Evolutionary conservation across 306 rosid species (phyloP), one percentile per base, ranked within the genome.

Genomic region (Vigna mungo): DNA sequence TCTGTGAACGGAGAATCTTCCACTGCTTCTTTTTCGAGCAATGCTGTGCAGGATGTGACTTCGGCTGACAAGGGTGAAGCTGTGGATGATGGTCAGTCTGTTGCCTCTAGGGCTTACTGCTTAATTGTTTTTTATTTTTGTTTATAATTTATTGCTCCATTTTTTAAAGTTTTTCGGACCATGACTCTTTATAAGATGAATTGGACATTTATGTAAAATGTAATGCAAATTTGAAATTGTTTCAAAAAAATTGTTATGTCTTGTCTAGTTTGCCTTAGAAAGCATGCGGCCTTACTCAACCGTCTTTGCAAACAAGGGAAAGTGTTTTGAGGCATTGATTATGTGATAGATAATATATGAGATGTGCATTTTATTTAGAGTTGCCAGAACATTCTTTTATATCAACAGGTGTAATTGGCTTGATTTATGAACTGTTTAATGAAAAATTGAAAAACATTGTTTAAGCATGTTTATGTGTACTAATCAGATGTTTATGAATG

Each of bases 1-100:
- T 80, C 81, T 83, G 27, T 71, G 55, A 88, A 84, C 71, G 92
- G 90, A 53, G 94, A 92, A 79, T 89, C 97, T 43, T 86, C 96
- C 16, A 61, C 85, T 60, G 87, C 89, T 77, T 88, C 93, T 67
- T 83, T 68, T 80, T 74, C 91, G 17, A 88, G 86, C 78, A 81
- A 84, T 56, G 87, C 54, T 58, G 93, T 67, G 77, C 84, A 80
- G 81, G 91, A 84, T 72, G 87, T 47, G 52, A 78, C 80, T 79
- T 64, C 88, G 36, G 74, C 52, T 76, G 48, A 83, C 67, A 80
- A 70, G 70, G 96, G 82, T 54, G 86, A 83, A 76, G 89, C 78
- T 36, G 63, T 71, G 17, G 93, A 85, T 77, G 88, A 92, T 77
- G 96, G 93, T 89, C 9, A 82, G 87, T 86, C 48, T 76, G 61